These are phyloP conservation scores for Vitis amurensis DNA, from an alignment of 164 flowering plant species.

Conservation along the genomic window DNA sequence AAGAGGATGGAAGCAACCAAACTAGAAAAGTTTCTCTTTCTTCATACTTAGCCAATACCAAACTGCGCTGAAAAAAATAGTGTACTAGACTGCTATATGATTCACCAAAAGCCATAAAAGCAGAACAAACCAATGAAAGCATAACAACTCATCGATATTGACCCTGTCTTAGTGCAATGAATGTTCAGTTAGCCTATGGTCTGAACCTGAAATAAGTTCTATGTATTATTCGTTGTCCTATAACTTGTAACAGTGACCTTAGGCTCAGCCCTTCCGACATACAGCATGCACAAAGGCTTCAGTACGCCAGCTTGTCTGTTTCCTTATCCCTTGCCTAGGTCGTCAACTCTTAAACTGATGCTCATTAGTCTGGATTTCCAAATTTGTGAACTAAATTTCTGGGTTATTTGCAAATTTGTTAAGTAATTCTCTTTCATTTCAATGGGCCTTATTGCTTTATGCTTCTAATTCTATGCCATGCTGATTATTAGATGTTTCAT, in stretches of 20 bases:
- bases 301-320: constrained; percentile 3
- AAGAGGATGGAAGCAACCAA: not conserved
- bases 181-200: not conserved
- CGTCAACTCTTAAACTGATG: too few relatives aligned
- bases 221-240: constrained; percentile 2
- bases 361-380: too few relatives aligned
- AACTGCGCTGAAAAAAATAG: not conserved
- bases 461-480: too few relatives aligned
- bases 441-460: too few relatives aligned
- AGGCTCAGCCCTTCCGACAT: constrained; percentile 15
- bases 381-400: too few relatives aligned
- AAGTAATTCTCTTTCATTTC: too few relatives aligned
- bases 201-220: not conserved
- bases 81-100: too few relatives aligned
- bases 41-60: not conserved
- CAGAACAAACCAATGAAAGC: not conserved
- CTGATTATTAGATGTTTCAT: too few relatives aligned
- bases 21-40: not conserved
- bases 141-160: constrained; percentile 19
- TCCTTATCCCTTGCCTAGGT: not conserved
- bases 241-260: constrained; percentile 8
- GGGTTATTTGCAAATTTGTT: too few relatives aligned
- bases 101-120: too few relatives aligned
- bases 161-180: constrained; percentile 12
- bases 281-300: constrained; percentile 1